These are phyloP conservation scores for Chrysoporthe austroafricana DNA, from an alignment of 2,329 filamentous ascomycete species.

Conservation along the genomic window DNA sequence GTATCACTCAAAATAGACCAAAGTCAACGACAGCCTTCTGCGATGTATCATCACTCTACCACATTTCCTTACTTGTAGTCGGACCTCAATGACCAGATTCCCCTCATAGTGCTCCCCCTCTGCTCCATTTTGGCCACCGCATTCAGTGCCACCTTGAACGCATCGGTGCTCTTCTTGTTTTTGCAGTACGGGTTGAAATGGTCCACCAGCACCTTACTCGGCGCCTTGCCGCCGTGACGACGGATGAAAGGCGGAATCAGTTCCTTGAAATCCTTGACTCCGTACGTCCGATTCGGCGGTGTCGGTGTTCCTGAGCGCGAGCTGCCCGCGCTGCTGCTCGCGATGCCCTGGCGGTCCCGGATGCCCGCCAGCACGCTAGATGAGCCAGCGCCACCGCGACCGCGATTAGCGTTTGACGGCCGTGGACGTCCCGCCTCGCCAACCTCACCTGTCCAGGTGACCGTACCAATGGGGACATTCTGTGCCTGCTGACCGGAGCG, in stretches of 20 bases:
- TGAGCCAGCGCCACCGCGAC: constrained; percentile 57
- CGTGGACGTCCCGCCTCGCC: constrained; percentile 76
- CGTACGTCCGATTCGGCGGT: constrained; percentile 44
- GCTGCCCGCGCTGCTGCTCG: constrained; percentile 40
- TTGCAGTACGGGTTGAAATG: constrained; percentile 85
- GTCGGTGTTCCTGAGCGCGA: constrained; percentile 52
- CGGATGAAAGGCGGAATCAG: constrained; percentile 81
- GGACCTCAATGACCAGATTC: constrained; percentile 56
- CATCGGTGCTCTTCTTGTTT: constrained; percentile 66
- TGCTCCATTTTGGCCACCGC: constrained; percentile 74
- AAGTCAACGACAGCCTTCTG: neutral
- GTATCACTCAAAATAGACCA: neutral
- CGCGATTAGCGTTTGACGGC: constrained; percentile 49
- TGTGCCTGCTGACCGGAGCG: constrained; percentile 74
- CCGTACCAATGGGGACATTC: constrained; percentile 76
- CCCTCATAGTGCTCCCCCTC: constrained; percentile 53
- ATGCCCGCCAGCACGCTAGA: constrained; percentile 60
- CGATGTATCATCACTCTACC: neutral
- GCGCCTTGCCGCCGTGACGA: constrained; percentile 75
- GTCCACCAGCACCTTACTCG: constrained; percentile 84
- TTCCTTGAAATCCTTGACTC: constrained; percentile 65
- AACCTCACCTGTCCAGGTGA: constrained; percentile 90
- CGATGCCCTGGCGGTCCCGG: constrained; percentile 58
- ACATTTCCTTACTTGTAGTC: constrained; percentile 32
- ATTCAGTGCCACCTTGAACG: constrained; percentile 82